Percentiles rank a stretch among this genome's conserved stretches.
These are phyloP conservation scores for Phytophthora quininea DNA, from an alignment of 352 stramenopile species.

Conservation along the genomic window DNA sequence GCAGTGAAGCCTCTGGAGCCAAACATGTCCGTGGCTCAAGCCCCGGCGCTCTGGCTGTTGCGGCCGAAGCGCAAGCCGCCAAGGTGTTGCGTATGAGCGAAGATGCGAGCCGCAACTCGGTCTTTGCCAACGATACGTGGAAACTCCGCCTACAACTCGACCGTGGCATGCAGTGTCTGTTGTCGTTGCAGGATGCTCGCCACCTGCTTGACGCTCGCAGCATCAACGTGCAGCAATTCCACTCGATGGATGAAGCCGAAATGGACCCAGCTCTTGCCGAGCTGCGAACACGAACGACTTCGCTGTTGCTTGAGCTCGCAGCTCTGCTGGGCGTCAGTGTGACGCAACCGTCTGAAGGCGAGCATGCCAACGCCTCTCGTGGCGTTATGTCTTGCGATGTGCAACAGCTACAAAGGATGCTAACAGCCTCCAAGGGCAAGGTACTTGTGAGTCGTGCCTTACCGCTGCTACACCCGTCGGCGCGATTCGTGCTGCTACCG, in stretches of 20 bases:
- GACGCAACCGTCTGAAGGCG: constrained; percentile 19
- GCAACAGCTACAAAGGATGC: constrained; percentile 59
- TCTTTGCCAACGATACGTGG: constrained; percentile 83
- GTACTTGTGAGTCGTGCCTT: constrained; percentile 78
- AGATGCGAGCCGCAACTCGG: constrained; percentile 48
- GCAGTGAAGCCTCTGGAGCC: constrained; percentile 30
- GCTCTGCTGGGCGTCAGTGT: constrained; percentile 62
- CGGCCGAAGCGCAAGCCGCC: constrained; percentile 31
- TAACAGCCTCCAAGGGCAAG: constrained; percentile 73
- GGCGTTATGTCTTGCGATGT: constrained; percentile 54
- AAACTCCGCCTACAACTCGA: constrained; percentile 73
- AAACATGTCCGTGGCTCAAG: constrained; percentile 30
- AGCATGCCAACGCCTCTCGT: constrained; percentile 13
- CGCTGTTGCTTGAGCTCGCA: constrained; percentile 72
- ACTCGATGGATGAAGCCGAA: constrained; percentile 70
- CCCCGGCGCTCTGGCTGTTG: constrained; percentile 29
- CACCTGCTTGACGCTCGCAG: constrained; percentile 82
- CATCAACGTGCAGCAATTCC: constrained; percentile 88
- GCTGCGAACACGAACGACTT: constrained; percentile 70
- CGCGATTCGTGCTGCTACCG: constrained; percentile 78
- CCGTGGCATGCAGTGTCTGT: constrained; percentile 72
- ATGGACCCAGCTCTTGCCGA: constrained; percentile 78
- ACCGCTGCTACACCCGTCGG: constrained; percentile 78
- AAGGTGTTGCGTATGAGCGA: constrained; percentile 69
- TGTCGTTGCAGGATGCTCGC: constrained; percentile 83